Conservation (phyloP, 2,329 filamentous ascomycete genomes). For the Xylariaceae sp. region DNA sequence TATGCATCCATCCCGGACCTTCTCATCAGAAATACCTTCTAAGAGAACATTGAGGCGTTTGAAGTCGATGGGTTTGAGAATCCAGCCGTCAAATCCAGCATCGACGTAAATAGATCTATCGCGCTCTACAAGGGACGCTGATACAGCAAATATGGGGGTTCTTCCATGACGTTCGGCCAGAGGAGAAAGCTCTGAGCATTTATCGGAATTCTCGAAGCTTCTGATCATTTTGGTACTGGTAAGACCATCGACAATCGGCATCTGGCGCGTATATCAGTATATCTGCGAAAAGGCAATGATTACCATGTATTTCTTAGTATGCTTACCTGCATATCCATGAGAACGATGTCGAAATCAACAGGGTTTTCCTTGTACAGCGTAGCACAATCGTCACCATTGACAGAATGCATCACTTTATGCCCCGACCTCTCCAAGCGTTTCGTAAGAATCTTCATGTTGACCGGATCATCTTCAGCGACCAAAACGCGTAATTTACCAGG, state of each 20-base stretch:
- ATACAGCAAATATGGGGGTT: conserved; percentile 81
- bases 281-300: background rate
- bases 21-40: conserved; percentile 60
- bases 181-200: conserved; percentile 48
- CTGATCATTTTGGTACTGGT: conserved; percentile 81
- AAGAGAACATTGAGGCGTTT: conserved; percentile 66
- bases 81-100: conserved; percentile 85
- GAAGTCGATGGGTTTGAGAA: conserved; percentile 84
- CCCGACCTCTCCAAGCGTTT: conserved; percentile 76
- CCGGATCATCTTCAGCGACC: conserved; percentile 82
- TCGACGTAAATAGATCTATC: conserved; percentile 66
- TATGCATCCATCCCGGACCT: conserved; percentile 55
- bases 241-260: conserved; percentile 87
- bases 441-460: conserved; percentile 77
- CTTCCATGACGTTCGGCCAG: conserved; percentile 58
- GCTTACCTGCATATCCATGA: conserved; percentile 90
- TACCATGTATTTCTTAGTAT: background rate
- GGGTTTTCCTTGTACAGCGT: conserved; percentile 62
- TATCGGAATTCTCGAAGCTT: conserved; percentile 56
- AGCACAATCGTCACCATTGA: conserved; percentile 83
- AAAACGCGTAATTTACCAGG: conserved; percentile 55
- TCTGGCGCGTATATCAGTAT: conserved; percentile 45
- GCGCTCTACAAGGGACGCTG: conserved; percentile 72
- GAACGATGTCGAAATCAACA: conserved; percentile 65
- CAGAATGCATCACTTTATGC: conserved; percentile 66